phyloP scores from a whole-genome alignment of 2,329 filamentous ascomycete species.

The Xylariales sp. region DNA sequence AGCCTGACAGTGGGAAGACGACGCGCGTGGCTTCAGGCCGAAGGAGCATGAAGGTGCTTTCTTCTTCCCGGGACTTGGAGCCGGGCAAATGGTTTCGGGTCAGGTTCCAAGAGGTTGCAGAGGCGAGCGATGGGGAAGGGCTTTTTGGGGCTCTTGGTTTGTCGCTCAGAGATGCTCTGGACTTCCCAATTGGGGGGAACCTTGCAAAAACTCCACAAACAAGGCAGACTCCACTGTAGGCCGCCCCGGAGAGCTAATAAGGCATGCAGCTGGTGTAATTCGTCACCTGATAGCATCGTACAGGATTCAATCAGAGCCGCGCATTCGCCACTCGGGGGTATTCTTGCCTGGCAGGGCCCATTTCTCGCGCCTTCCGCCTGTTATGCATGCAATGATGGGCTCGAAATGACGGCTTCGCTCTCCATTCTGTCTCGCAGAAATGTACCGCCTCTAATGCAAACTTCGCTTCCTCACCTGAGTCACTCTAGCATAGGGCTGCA shows the following conservation, averaged over 20 bases:
- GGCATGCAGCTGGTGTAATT: neutral
- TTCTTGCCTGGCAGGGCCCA: neutral
- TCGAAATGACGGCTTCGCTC: neutral
- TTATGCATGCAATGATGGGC: neutral
- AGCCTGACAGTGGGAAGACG: neutral
- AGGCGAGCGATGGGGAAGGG: too few relatives aligned
- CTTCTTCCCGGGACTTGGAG: too few relatives aligned
- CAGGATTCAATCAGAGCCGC: conserved; percentile 4
- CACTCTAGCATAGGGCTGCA: neutral
- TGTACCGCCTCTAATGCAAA: too few relatives aligned
- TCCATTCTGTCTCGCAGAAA: neutral
- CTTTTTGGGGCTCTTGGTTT: too few relatives aligned
- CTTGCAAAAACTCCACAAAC: conserved; percentile 8
- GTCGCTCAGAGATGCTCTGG: too few relatives aligned
- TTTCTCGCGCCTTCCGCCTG: neutral
- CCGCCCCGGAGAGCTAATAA: neutral
- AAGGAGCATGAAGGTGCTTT: neutral
- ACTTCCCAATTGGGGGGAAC: neutral
- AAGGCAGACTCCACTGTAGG: conserved; percentile 3
- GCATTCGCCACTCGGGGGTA: conserved; percentile 1
- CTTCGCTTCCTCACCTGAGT: conserved; percentile 1
- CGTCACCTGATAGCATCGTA: conserved; percentile 6
- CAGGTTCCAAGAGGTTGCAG: too few relatives aligned
- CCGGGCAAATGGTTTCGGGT: too few relatives aligned
- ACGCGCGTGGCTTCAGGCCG: neutral